Base-by-base conservation (phyloP, 768 basidiomycete species). In the Lactifluus rugatus region DNA sequence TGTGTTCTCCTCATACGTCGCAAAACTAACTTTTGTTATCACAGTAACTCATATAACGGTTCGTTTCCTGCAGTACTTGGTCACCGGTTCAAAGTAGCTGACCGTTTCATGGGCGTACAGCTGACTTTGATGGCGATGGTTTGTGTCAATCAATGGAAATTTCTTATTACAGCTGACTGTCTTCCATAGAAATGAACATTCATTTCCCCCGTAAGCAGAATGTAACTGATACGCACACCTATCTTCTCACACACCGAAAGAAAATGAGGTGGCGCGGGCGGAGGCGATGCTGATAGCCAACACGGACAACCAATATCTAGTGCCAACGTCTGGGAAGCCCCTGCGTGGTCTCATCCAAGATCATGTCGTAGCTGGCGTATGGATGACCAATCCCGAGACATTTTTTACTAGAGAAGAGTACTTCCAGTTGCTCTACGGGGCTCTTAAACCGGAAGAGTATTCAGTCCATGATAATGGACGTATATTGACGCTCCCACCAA, bases 271-370 rank as follows among this genome's bases (percentile, higher is more conserved):
- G 42, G 93, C 96, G 46, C 85, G 94, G 57, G 89, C 95, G 1
- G 96, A 99, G 71, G 93, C 93, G 5, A 83, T 82, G 77, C 79
- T 88, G 69, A 92, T 99, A 64, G 93, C 96, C 62, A 97, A 97
- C 70, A 98, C 93, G 5, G 93, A 98, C 69, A 94, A 95, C 63
- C 96, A 99, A 70, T 99, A 99, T 70, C 81, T 99, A n/a, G 93
- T 95, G 9, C 94, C 96, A 17, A 99, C 96, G 1, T 98, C 96
- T 7, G 96, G 96, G 61, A 94, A 94, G 67, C 96, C 96, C 26
- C 79, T 99, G 32, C 90, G 96, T 69, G 96, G 96, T 68, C 77
- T 99, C 26, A 99, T 99, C 63, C 96, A 99, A 70, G 96, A 99
- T 73, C 96, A 98, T 65, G 92, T 99, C 56, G 95, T 98, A 46